phyloP scores from a whole-genome alignment of 2,329 filamentous ascomycete species.

The Venturia pyrina region DNA sequence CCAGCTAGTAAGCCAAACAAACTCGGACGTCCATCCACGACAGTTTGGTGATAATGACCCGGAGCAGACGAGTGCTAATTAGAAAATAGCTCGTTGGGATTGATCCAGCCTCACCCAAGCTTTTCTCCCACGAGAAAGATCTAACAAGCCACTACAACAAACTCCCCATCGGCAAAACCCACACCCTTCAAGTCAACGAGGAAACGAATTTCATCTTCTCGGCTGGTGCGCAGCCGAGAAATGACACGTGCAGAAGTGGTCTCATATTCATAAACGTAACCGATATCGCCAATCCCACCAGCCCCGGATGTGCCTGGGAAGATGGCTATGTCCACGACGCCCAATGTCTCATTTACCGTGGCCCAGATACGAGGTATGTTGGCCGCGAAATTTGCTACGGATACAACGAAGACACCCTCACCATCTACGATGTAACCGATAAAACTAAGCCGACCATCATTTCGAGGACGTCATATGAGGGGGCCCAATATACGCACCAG shows the following conservation, averaged over 20 bases:
- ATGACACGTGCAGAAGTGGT: constrained; percentile 40
- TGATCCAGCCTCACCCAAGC: constrained; percentile 31
- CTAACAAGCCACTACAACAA: constrained; percentile 31
- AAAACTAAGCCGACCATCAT: constrained; percentile 38
- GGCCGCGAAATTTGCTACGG: constrained; percentile 47
- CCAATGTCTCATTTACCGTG: constrained; percentile 47
- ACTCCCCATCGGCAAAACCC: constrained; percentile 36
- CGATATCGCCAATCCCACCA: constrained; percentile 42
- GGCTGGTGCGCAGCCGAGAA: constrained; percentile 34
- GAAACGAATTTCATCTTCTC: constrained; percentile 34
- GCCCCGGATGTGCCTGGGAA: constrained; percentile 42
- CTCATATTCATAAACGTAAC: constrained; percentile 50
- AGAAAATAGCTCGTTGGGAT: constrained; percentile 36
- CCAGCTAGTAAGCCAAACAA: too few species aligned
- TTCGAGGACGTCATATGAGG: constrained; percentile 46
- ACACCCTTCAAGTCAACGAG: constrained; percentile 43
- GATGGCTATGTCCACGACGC: constrained; percentile 52
- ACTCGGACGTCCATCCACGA: too few species aligned
- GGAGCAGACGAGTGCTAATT: too few species aligned
- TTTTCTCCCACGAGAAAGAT: constrained; percentile 33
- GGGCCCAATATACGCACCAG: constrained; percentile 50
- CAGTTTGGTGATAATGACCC: too few species aligned
- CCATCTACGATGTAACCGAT: constrained; percentile 43
- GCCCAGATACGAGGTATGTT: constrained; percentile 39
- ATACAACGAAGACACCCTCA: constrained; percentile 44